These are phyloP conservation scores for Aspergillus sergii DNA, from an alignment of 2,329 filamentous ascomycete genomes.

Conservation along the genomic window DNA sequence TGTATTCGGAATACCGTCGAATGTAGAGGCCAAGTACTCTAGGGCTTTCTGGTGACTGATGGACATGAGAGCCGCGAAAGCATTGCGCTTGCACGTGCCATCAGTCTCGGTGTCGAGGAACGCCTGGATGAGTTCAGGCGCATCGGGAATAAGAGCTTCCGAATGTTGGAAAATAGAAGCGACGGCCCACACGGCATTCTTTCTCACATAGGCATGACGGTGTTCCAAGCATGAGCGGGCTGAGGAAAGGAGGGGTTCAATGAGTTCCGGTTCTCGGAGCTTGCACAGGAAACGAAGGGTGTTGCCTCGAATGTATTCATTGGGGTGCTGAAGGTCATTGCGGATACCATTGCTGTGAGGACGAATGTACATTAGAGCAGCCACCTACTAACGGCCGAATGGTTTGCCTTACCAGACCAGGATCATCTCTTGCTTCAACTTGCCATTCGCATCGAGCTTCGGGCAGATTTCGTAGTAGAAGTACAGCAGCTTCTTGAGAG, in stretches of 20 bases:
- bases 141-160: conserved; percentile 90
- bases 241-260: conserved; percentile 92
- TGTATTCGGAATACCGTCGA: conserved; percentile 90
- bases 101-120: conserved; percentile 93
- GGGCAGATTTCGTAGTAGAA: conserved; percentile 99
- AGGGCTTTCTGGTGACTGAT: conserved; percentile 94
- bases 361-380: conserved; percentile 19
- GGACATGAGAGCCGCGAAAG: conserved; percentile 84
- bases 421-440: conserved; percentile 99
- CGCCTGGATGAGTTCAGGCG: conserved; percentile 83
- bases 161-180: conserved; percentile 91
- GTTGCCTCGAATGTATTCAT: conserved; percentile 97
- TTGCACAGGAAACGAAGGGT: conserved; percentile 98
- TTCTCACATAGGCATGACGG: conserved; percentile 94
- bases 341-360: conserved; percentile 84
- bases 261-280: conserved; percentile 89
- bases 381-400: conserved; percentile 7
- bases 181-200: conserved; percentile 95
- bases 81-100: conserved; percentile 95
- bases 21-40: conserved; percentile 82
- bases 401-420: conserved; percentile 75
- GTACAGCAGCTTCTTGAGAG: conserved; percentile 96
- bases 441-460: conserved; percentile 87
- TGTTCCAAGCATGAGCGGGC: conserved; percentile 92
- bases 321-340: conserved; percentile 94